Evolutionary conservation across 2,329 filamentous ascomycete genomes (phyloP).

Genomic region (Rhynchosporium graminicola): DNA sequence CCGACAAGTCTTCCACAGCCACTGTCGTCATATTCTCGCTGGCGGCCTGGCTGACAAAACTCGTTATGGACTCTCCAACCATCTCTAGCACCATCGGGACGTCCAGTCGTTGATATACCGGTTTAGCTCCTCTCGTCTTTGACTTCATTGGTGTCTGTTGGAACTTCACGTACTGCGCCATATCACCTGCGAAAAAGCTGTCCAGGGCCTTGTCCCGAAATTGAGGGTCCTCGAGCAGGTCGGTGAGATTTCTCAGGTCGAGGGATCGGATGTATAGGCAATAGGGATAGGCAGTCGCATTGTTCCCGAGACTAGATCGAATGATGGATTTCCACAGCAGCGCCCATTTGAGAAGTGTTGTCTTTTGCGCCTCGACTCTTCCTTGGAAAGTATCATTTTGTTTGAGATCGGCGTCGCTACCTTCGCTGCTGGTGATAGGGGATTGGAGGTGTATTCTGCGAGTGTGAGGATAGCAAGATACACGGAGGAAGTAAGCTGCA

Average conservation of each 20-base stretch:
- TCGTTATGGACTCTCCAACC: conserved; percentile 59
- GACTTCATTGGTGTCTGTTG: conserved; percentile 37
- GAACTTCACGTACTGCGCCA: conserved; percentile 41
- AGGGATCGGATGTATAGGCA: conserved; percentile 66
- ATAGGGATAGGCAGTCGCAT: conserved; percentile 64
- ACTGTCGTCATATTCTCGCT: conserved; percentile 47
- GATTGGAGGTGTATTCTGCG: conserved; percentile 51
- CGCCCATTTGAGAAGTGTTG: conserved; percentile 52
- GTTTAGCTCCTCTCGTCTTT: conserved; percentile 30
- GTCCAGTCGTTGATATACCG: conserved; percentile 39
- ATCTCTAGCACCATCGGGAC: conserved; percentile 45
- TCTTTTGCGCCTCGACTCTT: conserved; percentile 26
- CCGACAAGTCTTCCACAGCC: conserved; percentile 59
- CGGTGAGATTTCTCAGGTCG: conserved; percentile 60
- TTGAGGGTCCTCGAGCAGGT: conserved; percentile 57
- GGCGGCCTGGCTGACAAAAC: conserved; percentile 47
- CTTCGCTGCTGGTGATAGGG: conserved; percentile 46
- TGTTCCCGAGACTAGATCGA: conserved; percentile 58
- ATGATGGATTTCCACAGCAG: conserved; percentile 69
- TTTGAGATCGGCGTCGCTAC: conserved; percentile 44
- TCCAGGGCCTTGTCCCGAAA: conserved; percentile 37
- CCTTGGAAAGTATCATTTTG: conserved; percentile 26
- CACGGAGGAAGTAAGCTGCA: not conserved
- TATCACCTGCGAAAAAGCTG: conserved; percentile 46
- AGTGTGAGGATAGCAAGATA: conserved; percentile 21